Percentiles rank a stretch among this genome's conserved stretches.
Evolutionary conservation across 352 stramenopile genomes (phyloP).

Genomic region (Pythium utonaiense): DNA sequence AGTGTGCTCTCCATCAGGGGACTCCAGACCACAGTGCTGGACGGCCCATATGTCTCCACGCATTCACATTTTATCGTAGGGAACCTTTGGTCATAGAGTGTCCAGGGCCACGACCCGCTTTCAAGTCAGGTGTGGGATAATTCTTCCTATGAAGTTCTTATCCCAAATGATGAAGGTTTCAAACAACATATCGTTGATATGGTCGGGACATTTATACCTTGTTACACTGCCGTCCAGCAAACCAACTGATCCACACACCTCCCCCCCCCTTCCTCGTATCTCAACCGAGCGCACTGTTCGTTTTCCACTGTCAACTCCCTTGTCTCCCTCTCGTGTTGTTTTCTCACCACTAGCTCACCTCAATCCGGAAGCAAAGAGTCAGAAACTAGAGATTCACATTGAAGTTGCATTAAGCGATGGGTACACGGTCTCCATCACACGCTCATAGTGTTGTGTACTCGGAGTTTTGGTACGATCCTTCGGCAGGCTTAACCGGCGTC

Average conservation of each 20-base stretch:
- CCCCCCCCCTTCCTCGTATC: too few species aligned
- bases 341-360: too few species aligned
- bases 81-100: constrained; percentile 3
- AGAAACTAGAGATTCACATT: too few species aligned
- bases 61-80: neutral
- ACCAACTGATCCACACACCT: constrained; percentile 56
- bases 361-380: too few species aligned
- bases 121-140: constrained; percentile 60
- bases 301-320: too few species aligned
- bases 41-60: too few species aligned
- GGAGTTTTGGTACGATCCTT: neutral
- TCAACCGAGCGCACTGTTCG: too few species aligned
- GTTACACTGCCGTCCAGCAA: constrained; percentile 73
- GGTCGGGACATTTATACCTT: constrained; percentile 77
- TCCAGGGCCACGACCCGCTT: neutral
- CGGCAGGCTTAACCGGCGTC: neutral
- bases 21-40: too few species aligned
- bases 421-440: too few species aligned
- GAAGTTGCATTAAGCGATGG: too few species aligned
- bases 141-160: constrained; percentile 79
- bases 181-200: constrained; percentile 66
- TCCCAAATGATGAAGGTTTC: constrained; percentile 85
- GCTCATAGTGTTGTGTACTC: neutral
- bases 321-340: too few species aligned
- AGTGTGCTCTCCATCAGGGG: too few species aligned